Percentiles rank a stretch among this genome's conserved stretches.
These are phyloP conservation scores for Penicillium italicum DNA, from an alignment of 2,329 filamentous ascomycete genomes.

Conservation along the genomic window DNA sequence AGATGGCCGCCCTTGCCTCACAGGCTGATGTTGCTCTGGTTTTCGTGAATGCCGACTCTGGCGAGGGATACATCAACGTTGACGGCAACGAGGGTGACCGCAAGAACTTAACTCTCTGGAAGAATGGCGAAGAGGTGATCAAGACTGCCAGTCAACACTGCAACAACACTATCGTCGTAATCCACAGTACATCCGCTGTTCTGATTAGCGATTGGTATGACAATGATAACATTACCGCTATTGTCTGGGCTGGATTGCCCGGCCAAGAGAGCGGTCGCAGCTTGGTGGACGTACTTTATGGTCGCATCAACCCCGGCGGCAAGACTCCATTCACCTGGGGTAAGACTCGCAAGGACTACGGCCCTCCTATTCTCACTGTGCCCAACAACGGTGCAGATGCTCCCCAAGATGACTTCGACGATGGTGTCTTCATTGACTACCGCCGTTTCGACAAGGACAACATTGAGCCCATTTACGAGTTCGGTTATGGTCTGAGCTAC, in stretches of 20 bases:
- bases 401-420: slow-evolving; percentile 58
- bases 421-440: slow-evolving; percentile 59
- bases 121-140: slow-evolving; percentile 74
- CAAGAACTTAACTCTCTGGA: slow-evolving; percentile 89
- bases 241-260: slow-evolving; percentile 71
- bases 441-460: slow-evolving; percentile 52
- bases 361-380: slow-evolving; percentile 54
- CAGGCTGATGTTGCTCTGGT: slow-evolving; percentile 63
- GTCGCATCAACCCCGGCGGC: slow-evolving; percentile 59
- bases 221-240: slow-evolving; percentile 67
- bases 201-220: slow-evolving; percentile 62
- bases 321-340: slow-evolving; percentile 63
- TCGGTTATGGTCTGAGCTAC: slow-evolving; percentile 60
- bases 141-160: slow-evolving; percentile 72
- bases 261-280: slow-evolving; percentile 74
- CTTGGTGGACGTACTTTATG: slow-evolving; percentile 70
- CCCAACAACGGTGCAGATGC: slow-evolving; percentile 56
- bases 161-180: slow-evolving; percentile 87
- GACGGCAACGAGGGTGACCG: slow-evolving; percentile 85
- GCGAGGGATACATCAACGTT: slow-evolving; percentile 80
- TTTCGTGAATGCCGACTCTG: slow-evolving; percentile 82
- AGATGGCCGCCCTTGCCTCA: slow-evolving; percentile 50
- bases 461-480: slow-evolving; percentile 59
- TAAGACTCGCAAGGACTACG: slow-evolving; percentile 51
- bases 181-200: slow-evolving; percentile 81